These are phyloP conservation scores for Penicillium sumatraense DNA, from an alignment of 2,329 filamentous ascomycete species.

Conservation along the genomic window DNA sequence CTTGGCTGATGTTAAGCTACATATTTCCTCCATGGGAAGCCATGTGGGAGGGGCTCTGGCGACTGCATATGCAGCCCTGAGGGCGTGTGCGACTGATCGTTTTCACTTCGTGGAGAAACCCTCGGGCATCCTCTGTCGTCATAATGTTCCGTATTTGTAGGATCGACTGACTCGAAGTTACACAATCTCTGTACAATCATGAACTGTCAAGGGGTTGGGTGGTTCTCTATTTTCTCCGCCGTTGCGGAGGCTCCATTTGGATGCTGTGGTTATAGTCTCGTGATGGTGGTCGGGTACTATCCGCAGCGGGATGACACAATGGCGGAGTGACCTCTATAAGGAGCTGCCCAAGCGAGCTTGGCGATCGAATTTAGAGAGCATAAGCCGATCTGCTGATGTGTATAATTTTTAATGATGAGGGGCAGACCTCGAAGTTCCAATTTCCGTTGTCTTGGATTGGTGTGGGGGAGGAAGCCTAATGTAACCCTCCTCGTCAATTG, in stretches of 20 bases:
- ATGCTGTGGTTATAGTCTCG: not conserved
- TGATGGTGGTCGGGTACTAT: not conserved
- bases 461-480: not conserved
- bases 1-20: slow-evolving; percentile 1
- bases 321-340: not conserved
- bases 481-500: not conserved
- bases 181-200: not conserved
- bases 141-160: not conserved
- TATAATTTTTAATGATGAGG: not conserved
- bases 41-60: not conserved
- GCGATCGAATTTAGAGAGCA: not conserved
- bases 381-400: not conserved
- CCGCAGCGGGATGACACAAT: not conserved
- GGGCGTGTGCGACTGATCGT: not conserved
- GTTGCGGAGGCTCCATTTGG: not conserved
- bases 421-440: not conserved
- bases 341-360: not conserved
- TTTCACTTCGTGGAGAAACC: not conserved
- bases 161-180: not conserved
- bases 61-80: slow-evolving; percentile 1
- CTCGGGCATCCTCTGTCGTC: not conserved
- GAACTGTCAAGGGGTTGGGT: not conserved
- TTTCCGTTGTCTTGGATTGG: not conserved
- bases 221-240: not conserved
- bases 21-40: not conserved